These are phyloP conservation scores for Schizophyllum commune DNA, from an alignment of 1,284 basidiomycete genomes.

Conservation along the genomic window DNA sequence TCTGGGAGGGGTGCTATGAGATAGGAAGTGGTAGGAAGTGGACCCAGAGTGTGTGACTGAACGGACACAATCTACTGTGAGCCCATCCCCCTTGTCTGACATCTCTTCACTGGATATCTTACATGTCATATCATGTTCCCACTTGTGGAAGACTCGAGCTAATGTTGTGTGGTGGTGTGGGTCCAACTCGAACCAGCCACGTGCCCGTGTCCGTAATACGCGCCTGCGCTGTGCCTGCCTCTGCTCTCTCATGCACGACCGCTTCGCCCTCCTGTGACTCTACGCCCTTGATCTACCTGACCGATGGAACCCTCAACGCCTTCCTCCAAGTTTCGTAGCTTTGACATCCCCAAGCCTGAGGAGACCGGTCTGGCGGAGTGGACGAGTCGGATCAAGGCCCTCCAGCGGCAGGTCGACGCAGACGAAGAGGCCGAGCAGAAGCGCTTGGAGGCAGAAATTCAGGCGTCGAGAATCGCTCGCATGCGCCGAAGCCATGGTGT, in stretches of 20 bases:
- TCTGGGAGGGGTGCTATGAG: too few relatives aligned
- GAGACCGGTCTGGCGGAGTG: constrained; percentile 69
- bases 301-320: constrained; percentile 1
- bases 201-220: background rate
- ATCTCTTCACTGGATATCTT: too few relatives aligned
- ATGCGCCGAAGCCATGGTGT: constrained; percentile 50
- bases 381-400: constrained; percentile 68
- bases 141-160: too few relatives aligned
- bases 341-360: constrained; percentile 32
- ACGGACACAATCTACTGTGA: too few relatives aligned
- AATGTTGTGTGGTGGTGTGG: background rate
- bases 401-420: constrained; percentile 71
- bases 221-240: constrained; percentile 23
- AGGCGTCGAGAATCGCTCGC: constrained; percentile 59
- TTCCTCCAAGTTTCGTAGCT: constrained; percentile 10
- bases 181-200: background rate
- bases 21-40: too few relatives aligned
- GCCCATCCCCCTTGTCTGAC: too few relatives aligned
- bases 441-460: constrained; percentile 69
- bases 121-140: too few relatives aligned
- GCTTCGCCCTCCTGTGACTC: background rate
- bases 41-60: too few relatives aligned
- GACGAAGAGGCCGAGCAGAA: constrained; percentile 70
- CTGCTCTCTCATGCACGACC: constrained; percentile 14
- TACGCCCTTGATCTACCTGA: background rate